Evolutionary conservation across 768 basidiomycete genomes (phyloP).

Genomic region (Vararia minispora): DNA sequence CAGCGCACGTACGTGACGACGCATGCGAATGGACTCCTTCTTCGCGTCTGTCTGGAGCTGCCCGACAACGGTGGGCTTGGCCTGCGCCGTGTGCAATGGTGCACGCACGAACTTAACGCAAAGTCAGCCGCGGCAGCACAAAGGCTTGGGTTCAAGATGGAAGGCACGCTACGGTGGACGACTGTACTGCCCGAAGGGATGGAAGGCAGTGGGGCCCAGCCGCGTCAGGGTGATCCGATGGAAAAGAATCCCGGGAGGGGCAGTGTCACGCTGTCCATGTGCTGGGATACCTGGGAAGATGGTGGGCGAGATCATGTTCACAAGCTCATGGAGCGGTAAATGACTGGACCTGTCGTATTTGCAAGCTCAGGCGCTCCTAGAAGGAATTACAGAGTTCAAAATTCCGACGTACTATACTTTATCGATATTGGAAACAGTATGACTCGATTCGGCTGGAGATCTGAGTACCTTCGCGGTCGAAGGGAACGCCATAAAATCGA

Average conservation of each 20-base stretch:
- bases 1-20: too few relatives aligned
- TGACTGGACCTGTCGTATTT: too few relatives aligned
- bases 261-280: conserved; percentile 36
- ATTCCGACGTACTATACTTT: too few relatives aligned
- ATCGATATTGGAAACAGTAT: too few relatives aligned
- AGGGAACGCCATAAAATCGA: too few relatives aligned
- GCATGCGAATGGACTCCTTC: conserved; percentile 25
- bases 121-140: conserved; percentile 40
- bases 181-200: conserved; percentile 29
- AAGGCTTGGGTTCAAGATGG: conserved; percentile 47
- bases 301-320: conserved; percentile 27
- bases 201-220: conserved; percentile 20
- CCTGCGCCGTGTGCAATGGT: conserved; percentile 54
- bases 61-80: conserved; percentile 36
- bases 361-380: too few relatives aligned
- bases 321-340: conserved; percentile 23
- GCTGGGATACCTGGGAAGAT: conserved; percentile 53
- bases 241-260: conserved; percentile 30
- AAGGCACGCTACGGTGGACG: conserved; percentile 46
- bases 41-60: conserved; percentile 25
- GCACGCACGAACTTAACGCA: conserved; percentile 36
- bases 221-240: conserved; percentile 19
- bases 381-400: too few relatives aligned
- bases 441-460: too few relatives aligned
- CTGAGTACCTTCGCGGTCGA: too few relatives aligned